A percentile compares a stretch with the other conserved stretches of the same genome.
Evolutionary conservation across 106 monocot species (phyloP).

Genomic region (Amphibolis antarctica): DNA sequence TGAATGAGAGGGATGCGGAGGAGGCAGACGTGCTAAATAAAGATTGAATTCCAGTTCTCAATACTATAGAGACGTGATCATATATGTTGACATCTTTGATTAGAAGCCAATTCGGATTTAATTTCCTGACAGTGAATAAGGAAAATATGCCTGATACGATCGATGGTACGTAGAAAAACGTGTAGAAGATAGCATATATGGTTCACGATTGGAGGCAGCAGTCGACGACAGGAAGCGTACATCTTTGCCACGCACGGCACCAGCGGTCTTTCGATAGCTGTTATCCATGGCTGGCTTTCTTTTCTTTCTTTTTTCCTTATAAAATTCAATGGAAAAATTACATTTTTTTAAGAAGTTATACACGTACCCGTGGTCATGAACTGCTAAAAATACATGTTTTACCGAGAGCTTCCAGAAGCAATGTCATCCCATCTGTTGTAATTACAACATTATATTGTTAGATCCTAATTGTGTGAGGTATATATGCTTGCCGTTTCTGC

Average conservation of each 20-base stretch:
- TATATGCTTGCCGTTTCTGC: too few relatives aligned
- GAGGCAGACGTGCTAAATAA: conserved; percentile 54
- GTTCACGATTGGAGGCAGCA: neutral
- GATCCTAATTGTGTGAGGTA: too few relatives aligned
- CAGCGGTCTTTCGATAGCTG: neutral
- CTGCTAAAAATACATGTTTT: too few relatives aligned
- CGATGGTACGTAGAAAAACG: neutral
- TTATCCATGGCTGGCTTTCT: neutral
- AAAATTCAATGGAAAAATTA: neutral
- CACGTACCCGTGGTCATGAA: too few relatives aligned
- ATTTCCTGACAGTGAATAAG: neutral
- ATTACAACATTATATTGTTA: too few relatives aligned
- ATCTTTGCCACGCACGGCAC: too few relatives aligned
- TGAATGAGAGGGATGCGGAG: conserved; percentile 45
- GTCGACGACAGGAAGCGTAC: neutral
- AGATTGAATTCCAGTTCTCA: conserved; percentile 13
- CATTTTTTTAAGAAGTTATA: too few relatives aligned
- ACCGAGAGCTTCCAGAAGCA: too few relatives aligned
- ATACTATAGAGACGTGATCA: neutral
- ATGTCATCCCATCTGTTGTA: too few relatives aligned
- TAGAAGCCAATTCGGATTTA: neutral
- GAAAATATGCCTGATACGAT: neutral
- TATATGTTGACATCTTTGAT: neutral
- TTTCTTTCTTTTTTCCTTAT: neutral
- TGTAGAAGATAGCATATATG: neutral